Percentiles rank a stretch among this genome's conserved stretches.
Conservation (phyloP, 495 filamentous ascomycete species). For the Penicillium macrosclerotiorum region DNA sequence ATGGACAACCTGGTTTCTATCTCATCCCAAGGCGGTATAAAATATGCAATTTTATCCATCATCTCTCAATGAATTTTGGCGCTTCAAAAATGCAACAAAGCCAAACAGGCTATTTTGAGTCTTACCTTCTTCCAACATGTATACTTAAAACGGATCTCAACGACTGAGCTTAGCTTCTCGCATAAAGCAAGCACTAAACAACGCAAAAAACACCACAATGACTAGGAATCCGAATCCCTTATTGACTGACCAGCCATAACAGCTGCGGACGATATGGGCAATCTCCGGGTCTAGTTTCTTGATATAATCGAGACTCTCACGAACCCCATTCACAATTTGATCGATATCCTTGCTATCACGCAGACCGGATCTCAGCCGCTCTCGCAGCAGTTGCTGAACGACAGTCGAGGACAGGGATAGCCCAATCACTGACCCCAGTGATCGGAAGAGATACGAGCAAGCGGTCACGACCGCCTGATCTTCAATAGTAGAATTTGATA, state of each 20-base stretch:
- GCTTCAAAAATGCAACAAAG: neutral
- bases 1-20: neutral
- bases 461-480: slow-evolving; percentile 82
- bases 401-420: slow-evolving; percentile 69
- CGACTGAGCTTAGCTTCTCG: slow-evolving; percentile 40
- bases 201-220: slow-evolving; percentile 42
- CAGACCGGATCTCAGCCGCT: slow-evolving; percentile 52
- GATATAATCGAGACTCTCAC: slow-evolving; percentile 72
- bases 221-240: slow-evolving; percentile 47
- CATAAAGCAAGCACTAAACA: slow-evolving; percentile 46
- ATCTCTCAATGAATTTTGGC: neutral
- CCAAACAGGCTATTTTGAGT: no score
- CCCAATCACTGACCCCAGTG: slow-evolving; percentile 74
- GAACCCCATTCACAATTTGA: slow-evolving; percentile 68
- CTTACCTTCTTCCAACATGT: no score
- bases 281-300: slow-evolving; percentile 61
- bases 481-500: slow-evolving; percentile 64
- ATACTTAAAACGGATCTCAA: no score
- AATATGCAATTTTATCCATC: neutral
- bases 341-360: slow-evolving; percentile 59
- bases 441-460: slow-evolving; percentile 83
- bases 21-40: no score
- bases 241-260: slow-evolving; percentile 60
- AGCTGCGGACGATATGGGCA: slow-evolving; percentile 60
- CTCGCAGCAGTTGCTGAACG: slow-evolving; percentile 68